A percentile compares a stretch with the other conserved stretches of the same genome.
phyloP scores from a whole-genome alignment of 768 basidiomycete species.

The Termitomyces sp. region DNA sequence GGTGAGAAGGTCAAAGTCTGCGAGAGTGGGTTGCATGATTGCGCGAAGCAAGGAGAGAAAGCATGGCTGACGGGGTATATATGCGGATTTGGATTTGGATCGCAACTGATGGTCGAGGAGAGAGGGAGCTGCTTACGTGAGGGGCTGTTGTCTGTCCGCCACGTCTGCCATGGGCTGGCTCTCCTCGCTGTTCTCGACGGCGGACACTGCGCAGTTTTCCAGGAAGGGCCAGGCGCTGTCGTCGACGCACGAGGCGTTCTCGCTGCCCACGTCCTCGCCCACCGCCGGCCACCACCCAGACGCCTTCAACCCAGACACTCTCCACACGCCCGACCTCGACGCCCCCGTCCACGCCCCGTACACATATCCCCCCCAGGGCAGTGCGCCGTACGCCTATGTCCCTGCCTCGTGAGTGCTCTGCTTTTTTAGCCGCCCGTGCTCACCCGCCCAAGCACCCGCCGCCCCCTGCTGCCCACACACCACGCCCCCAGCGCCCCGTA shows the following conservation, averaged over 20 bases:
- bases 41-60: too few species aligned
- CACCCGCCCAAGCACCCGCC: conserved; percentile 22
- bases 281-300: conserved; percentile 41
- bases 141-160: neutral
- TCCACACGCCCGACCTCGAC: conserved; percentile 37
- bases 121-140: conserved; percentile 5
- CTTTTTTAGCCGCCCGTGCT: neutral
- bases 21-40: neutral
- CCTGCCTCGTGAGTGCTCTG: conserved; percentile 43
- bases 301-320: conserved; percentile 52
- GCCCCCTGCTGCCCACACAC: conserved; percentile 64
- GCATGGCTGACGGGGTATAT: neutral
- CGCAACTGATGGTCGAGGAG: too few species aligned
- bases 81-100: too few species aligned
- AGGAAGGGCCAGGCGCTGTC: conserved; percentile 65
- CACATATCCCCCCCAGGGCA: conserved; percentile 74
- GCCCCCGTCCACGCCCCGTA: conserved; percentile 26
- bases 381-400: conserved; percentile 52
- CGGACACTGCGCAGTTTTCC: conserved; percentile 39
- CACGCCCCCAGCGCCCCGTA: conserved; percentile 49
- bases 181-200: conserved; percentile 53
- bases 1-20: conserved; percentile 2
- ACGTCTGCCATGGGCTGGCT: conserved; percentile 64
- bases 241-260: conserved; percentile 85
- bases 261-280: conserved; percentile 73